phyloP scores from a whole-genome alignment of 2,329 filamentous ascomycete genomes.

The Eutypa lata region DNA sequence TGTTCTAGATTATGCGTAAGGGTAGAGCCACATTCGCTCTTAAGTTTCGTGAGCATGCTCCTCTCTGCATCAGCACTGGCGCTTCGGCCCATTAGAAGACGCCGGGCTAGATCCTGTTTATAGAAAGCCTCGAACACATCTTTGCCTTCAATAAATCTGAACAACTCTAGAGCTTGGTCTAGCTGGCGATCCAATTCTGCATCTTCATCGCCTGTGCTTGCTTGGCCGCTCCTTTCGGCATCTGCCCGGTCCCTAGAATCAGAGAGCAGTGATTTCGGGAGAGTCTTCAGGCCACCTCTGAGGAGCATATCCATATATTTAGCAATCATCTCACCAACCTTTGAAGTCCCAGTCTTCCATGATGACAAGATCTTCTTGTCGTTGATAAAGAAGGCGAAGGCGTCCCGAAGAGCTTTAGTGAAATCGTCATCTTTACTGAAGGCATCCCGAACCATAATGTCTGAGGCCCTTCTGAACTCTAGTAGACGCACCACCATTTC shows the following conservation, averaged over 20 bases:
- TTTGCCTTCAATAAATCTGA: slow-evolving; percentile 95
- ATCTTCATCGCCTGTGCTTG: slow-evolving; percentile 79
- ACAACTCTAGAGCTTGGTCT: slow-evolving; percentile 88
- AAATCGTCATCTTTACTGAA: slow-evolving; percentile 78
- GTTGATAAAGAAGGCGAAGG: slow-evolving; percentile 91
- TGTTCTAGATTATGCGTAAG: slow-evolving; percentile 98
- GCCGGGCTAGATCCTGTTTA: slow-evolving; percentile 90
- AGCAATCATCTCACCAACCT: slow-evolving; percentile 97
- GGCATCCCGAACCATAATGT: slow-evolving; percentile 71
- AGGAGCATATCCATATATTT: slow-evolving; percentile 92
- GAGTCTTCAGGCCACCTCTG: slow-evolving; percentile 79
- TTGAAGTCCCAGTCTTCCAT: slow-evolving; percentile 82
- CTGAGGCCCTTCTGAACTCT: slow-evolving; percentile 74
- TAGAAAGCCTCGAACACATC: slow-evolving; percentile 99
- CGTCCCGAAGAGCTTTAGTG: slow-evolving; percentile 73
- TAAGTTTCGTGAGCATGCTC: slow-evolving; percentile 89
- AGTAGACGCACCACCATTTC: slow-evolving; percentile 85
- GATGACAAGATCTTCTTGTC: slow-evolving; percentile 70
- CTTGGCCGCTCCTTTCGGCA: slow-evolving; percentile 60
- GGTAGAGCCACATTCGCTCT: slow-evolving; percentile 86
- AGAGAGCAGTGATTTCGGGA: slow-evolving; percentile 66
- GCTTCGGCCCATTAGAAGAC: slow-evolving; percentile 86
- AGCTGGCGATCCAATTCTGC: slow-evolving; percentile 87
- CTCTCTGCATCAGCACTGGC: slow-evolving; percentile 93
- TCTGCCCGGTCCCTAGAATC: slow-evolving; percentile 55